These are phyloP conservation scores for Platanthera guangdongensis DNA, from an alignment of 106 monocot species.

Conservation along the genomic window DNA sequence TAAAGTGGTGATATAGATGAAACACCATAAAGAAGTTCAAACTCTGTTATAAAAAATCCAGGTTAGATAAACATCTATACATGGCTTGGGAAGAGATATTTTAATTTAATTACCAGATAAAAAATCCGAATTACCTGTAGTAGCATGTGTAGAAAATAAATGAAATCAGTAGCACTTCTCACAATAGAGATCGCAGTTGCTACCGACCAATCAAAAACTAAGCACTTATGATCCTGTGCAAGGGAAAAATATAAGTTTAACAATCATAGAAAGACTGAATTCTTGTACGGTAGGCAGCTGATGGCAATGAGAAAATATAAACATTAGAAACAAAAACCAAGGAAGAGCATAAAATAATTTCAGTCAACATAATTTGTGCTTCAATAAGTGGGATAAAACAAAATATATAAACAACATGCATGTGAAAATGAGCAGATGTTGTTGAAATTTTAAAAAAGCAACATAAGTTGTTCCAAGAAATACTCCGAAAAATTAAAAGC, in stretches of 20 bases:
- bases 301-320: neutral
- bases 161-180: slow-evolving; percentile 67
- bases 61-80: neutral
- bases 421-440: neutral
- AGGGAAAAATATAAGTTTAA: neutral
- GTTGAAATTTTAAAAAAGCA: neutral
- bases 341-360: neutral
- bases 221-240: slow-evolving; percentile 46
- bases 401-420: neutral
- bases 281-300: neutral
- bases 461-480: neutral
- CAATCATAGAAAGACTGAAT: neutral
- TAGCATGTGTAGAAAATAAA: slow-evolving; percentile 74
- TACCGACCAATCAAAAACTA: slow-evolving; percentile 46
- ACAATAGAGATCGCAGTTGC: slow-evolving; percentile 54
- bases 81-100: neutral
- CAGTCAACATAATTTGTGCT: neutral
- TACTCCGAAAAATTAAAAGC: neutral
- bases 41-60: neutral
- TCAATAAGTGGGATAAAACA: neutral
- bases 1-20: neutral
- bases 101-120: neutral
- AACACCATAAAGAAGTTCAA: neutral
- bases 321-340: neutral
- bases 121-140: slow-evolving; percentile 47